phyloP scores from a whole-genome alignment of 1,284 basidiomycete genomes.

The Apiotrichum sp. region DNA sequence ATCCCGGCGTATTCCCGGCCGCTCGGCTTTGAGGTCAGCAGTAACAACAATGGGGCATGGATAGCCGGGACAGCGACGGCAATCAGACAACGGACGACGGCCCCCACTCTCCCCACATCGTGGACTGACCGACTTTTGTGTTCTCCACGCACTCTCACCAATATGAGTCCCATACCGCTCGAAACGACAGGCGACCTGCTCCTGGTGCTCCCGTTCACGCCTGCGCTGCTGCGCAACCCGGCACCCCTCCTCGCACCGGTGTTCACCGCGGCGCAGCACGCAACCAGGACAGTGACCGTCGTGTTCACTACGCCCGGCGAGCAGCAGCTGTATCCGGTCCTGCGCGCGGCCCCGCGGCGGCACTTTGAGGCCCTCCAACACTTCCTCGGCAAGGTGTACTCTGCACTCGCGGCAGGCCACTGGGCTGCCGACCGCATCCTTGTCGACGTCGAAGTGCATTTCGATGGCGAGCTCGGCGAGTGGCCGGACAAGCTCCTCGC shows the following conservation, averaged over 20 bases:
- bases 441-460: constrained; percentile 41
- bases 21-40: too few relatives aligned
- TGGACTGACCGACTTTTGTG: too few relatives aligned
- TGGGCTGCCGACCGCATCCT: constrained; percentile 33
- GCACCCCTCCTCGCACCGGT: constrained; percentile 22
- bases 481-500: constrained; percentile 20
- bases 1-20: too few relatives aligned
- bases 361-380: constrained; percentile 34
- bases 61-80: too few relatives aligned
- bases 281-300: constrained; percentile 23
- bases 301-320: constrained; percentile 27
- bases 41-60: too few relatives aligned
- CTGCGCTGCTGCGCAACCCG: constrained; percentile 20
- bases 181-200: constrained; percentile 11
- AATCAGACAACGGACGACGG: too few relatives aligned
- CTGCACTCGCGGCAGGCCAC: constrained; percentile 35
- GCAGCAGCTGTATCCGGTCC: constrained; percentile 25
- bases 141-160: too few relatives aligned
- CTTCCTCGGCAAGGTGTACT: constrained; percentile 43
- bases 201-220: constrained; percentile 36
- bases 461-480: constrained; percentile 33
- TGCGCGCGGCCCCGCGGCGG: constrained; percentile 15
- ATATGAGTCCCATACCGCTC: not conserved
- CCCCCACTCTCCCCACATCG: not conserved
- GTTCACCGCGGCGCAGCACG: constrained; percentile 17